Evolutionary conservation across 176 grass and related monocot genomes (phyloP), one percentile per base, ranked within the genome.

Genomic region (Rhynchospora tenuis): DNA sequence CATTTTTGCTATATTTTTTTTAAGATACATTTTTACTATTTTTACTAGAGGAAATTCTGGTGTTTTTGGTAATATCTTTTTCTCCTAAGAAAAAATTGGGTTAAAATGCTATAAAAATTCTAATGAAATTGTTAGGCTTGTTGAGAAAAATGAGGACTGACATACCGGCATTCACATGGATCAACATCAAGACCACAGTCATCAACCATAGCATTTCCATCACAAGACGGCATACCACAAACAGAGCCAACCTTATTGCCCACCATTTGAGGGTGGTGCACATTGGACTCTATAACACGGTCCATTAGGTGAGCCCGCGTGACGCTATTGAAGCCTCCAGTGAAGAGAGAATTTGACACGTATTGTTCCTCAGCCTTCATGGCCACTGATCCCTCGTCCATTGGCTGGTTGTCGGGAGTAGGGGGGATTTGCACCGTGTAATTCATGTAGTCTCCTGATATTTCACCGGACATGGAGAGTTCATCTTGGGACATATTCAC

Each of bases 391-490:
- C 77, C 86, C 44, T 89, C 92, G 23, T 78, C 75, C 95, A 98
- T 98, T 43, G 95, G 95, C 59, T 98, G 95, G 79, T 98, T 98
- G 89, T 98, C 95, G 5, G 95, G 95, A 9, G 95, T 98, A 10
- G 95, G 91, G 4, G 95, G 95, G 54, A 98, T 98, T 8, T 95
- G 95, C 51, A 98, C 95, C 27, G 95, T 98, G 86, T 98, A 98
- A 83, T 99, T 98, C 74, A 81, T 78, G 91, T 93, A 98, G 89
- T 98, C 95, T 43, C 91, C 84, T 7, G 76, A 73, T 7, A 89
- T 64, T 63, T 98, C 96, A 7, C 84, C 84, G 3, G 94, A 94
- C 89, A 89, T 90, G 88, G 94, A 90, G 46, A 98, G 83, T 66
- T 98, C 96, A 71, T 98, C 96, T 0, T 91, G 87, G 2, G 96